phyloP scores from a whole-genome alignment of 2,329 filamentous ascomycete genomes.

The Fusarium caatingaense region DNA sequence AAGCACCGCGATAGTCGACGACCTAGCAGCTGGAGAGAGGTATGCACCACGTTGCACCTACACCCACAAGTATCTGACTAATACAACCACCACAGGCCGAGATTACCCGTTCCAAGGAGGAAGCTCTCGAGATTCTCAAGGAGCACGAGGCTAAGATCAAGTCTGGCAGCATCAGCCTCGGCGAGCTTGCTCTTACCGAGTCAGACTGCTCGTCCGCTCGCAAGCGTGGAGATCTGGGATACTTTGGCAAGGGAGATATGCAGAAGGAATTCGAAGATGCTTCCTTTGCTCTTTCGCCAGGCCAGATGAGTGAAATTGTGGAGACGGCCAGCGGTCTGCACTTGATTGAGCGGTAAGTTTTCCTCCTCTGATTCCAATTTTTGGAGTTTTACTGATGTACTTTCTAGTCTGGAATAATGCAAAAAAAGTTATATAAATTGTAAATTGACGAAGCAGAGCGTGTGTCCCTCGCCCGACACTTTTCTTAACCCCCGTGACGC shows the following conservation, averaged over 20 bases:
- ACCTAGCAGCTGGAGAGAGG: constrained; percentile 92
- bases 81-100: constrained; percentile 63
- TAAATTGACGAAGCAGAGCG: constrained; percentile 37
- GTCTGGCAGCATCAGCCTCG: constrained; percentile 74
- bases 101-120: constrained; percentile 89
- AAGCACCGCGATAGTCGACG: constrained; percentile 92
- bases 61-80: neutral
- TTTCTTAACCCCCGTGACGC: constrained; percentile 7
- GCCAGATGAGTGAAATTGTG: constrained; percentile 86
- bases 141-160: constrained; percentile 81
- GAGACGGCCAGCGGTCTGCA: constrained; percentile 95
- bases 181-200: constrained; percentile 87
- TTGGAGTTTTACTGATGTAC: neutral
- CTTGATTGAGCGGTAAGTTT: constrained; percentile 88
- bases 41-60: constrained; percentile 43
- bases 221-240: constrained; percentile 94
- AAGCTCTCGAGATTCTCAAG: constrained; percentile 82
- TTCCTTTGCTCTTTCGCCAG: constrained; percentile 87
- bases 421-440: constrained; percentile 31
- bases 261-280: constrained; percentile 99
- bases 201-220: constrained; percentile 96
- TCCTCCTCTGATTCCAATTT: neutral
- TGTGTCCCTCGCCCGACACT: neutral
- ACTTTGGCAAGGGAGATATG: constrained; percentile 96
- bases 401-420: constrained; percentile 30